phyloP scores from a whole-genome alignment of 2,329 filamentous ascomycete species.

The Cordyceps javanica region DNA sequence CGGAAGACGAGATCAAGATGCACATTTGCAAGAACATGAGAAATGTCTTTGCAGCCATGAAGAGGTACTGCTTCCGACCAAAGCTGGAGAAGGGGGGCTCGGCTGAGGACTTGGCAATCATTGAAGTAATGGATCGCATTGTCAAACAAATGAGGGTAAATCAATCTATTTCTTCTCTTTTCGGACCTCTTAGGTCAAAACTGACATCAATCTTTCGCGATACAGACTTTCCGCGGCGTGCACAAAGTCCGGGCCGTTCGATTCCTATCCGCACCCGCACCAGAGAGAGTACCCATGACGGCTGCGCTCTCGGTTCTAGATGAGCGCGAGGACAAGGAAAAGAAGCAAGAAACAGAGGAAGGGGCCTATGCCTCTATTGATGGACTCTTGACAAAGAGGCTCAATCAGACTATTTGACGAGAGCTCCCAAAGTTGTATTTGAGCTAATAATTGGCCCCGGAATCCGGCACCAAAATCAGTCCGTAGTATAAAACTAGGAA shows the following conservation, averaged over 20 bases:
- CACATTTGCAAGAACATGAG: constrained; percentile 4
- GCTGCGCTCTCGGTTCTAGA: background rate
- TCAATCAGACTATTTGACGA: background rate
- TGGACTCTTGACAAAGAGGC: background rate
- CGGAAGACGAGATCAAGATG: background rate
- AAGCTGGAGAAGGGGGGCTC: background rate
- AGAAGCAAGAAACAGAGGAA: background rate
- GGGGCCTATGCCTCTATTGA: background rate
- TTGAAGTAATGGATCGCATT: constrained; percentile 3
- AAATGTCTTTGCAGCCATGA: background rate
- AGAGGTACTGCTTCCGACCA: background rate
- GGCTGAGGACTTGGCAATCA: background rate
- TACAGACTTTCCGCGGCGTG: constrained; percentile 1
- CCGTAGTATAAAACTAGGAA: no score
- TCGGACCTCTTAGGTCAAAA: background rate
- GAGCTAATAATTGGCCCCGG: no score
- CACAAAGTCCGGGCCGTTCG: constrained; percentile 6
- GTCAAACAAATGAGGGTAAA: constrained; percentile 6
- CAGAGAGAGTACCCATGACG: constrained; percentile 5
- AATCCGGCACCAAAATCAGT: no score
- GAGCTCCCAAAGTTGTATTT: background rate
- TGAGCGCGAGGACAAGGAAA: background rate
- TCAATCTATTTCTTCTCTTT: background rate
- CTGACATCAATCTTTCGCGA: background rate
- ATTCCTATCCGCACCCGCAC: background rate